These are phyloP conservation scores for Dictyostelium intermedium DNA, from an alignment of 78 protist genomes.

Conservation along the genomic window DNA sequence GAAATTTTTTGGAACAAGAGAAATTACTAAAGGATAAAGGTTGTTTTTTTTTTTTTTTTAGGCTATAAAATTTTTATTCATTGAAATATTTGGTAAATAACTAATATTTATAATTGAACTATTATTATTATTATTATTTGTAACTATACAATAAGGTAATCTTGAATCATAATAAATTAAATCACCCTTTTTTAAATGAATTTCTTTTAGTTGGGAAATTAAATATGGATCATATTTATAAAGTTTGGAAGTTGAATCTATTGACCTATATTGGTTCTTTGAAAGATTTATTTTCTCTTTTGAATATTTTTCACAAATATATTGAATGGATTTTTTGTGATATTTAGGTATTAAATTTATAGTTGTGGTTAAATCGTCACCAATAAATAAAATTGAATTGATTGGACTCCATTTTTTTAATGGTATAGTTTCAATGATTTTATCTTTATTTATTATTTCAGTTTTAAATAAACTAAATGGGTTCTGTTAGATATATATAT, in stretches of 20 bases:
- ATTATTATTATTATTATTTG: neutral
- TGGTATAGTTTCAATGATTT: neutral
- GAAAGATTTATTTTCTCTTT: neutral
- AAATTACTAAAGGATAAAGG: too few relatives aligned
- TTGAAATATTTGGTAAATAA: neutral
- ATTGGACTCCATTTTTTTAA: neutral
- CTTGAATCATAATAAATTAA: neutral
- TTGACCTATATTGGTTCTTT: neutral
- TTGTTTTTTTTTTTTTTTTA: too few relatives aligned
- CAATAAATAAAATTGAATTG: neutral
- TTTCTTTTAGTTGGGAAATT: neutral
- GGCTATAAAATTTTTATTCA: neutral
- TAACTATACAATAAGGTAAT: neutral
- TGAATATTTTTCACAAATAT: neutral
- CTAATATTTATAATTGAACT: neutral
- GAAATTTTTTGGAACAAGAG: too few relatives aligned
- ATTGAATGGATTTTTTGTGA: neutral
- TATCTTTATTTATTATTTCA: neutral
- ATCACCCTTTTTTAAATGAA: neutral
- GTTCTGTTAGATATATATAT: too few relatives aligned
- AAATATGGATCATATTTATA: neutral
- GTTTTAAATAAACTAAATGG: conserved; percentile 2
- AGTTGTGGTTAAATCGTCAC: neutral
- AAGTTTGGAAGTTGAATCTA: neutral
- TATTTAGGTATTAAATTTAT: neutral